Evolutionary conservation across 2,329 filamentous ascomycete genomes (phyloP).

Genomic region (Pseudogymnoascus sp.): DNA sequence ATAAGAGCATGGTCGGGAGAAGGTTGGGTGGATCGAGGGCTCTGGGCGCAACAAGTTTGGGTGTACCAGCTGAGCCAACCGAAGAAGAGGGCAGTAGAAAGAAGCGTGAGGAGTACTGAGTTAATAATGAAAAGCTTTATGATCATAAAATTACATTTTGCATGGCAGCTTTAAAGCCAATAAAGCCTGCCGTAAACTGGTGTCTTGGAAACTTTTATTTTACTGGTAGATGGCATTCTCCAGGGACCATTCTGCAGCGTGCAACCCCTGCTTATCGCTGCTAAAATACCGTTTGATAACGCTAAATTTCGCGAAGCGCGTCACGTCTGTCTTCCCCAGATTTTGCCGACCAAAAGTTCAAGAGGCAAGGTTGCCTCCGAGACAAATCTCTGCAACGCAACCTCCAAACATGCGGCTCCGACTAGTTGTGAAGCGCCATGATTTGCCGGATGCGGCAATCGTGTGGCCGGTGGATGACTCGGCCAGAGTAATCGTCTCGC

Average conservation of each 20-base stretch:
- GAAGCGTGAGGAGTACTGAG: background rate
- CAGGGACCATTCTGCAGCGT: background rate
- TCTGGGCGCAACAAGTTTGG: constrained; percentile 27
- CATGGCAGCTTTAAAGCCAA: background rate
- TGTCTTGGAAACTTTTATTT: background rate
- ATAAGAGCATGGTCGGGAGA: constrained; percentile 36
- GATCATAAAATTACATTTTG: background rate
- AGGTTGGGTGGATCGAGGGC: constrained; percentile 24
- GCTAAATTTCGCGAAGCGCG: constrained; percentile 5
- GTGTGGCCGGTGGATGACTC: constrained; percentile 59
- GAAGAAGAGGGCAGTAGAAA: constrained; percentile 3
- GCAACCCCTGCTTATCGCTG: constrained; percentile 1
- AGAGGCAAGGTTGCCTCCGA: background rate
- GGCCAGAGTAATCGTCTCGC: constrained; percentile 61
- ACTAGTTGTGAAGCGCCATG: constrained; percentile 64
- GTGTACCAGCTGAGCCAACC: constrained; percentile 19
- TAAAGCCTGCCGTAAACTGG: background rate
- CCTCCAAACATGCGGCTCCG: constrained; percentile 57
- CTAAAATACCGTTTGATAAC: background rate
- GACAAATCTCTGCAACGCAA: background rate
- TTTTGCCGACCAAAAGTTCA: background rate
- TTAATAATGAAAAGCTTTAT: constrained; percentile 6
- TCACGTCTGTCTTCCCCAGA: background rate
- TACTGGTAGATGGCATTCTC: background rate
- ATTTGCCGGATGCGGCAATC: constrained; percentile 63